A percentile compares a stretch with the other conserved stretches of the same genome.
These are phyloP conservation scores for Yamadazyma dushanensis DNA, from an alignment of 1,139 yeast genomes.

Conservation along the genomic window DNA sequence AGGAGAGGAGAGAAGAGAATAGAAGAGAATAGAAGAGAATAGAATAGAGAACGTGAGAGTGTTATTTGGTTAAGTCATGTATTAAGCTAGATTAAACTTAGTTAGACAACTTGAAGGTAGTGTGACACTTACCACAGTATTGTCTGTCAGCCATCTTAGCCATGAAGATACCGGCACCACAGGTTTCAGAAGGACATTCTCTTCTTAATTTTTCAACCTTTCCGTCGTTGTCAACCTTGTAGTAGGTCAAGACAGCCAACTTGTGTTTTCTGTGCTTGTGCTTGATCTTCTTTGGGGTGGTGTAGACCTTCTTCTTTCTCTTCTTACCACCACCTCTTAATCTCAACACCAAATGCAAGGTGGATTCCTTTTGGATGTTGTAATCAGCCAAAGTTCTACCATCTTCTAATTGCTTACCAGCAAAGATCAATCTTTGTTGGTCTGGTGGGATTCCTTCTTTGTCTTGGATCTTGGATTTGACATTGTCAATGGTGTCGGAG, in stretches of 20 bases:
- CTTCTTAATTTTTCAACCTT: constrained; percentile 98
- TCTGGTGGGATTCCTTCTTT: constrained; percentile 99
- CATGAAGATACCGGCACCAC: constrained; percentile 99
- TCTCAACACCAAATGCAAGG: constrained; percentile 95
- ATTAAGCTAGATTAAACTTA: constrained; percentile 29
- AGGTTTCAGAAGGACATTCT: constrained; percentile 90
- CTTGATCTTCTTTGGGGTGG: constrained; percentile 99
- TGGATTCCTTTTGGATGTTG: constrained; percentile 99
- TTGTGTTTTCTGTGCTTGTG: constrained; percentile 99
- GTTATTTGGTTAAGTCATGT: too few relatives aligned
- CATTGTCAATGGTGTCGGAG: constrained; percentile 98
- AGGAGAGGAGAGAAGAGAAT: too few relatives aligned
- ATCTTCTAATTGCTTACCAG: constrained; percentile 99
- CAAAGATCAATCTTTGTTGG: constrained; percentile 99
- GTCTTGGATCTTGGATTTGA: constrained; percentile 99
- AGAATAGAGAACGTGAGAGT: too few relatives aligned
- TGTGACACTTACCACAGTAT: constrained; percentile 99
- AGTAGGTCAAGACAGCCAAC: constrained; percentile 98
- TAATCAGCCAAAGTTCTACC: constrained; percentile 99
- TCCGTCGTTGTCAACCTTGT: constrained; percentile 98
- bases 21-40: too few relatives aligned
- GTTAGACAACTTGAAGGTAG: constrained; percentile 69
- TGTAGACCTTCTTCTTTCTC: constrained; percentile 99
- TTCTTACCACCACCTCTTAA: constrained; percentile 99
- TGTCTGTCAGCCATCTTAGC: constrained; percentile 99